Evolutionary conservation across 441 rosid genomes (phyloP).

Genomic region (Eruca vesicaria): DNA sequence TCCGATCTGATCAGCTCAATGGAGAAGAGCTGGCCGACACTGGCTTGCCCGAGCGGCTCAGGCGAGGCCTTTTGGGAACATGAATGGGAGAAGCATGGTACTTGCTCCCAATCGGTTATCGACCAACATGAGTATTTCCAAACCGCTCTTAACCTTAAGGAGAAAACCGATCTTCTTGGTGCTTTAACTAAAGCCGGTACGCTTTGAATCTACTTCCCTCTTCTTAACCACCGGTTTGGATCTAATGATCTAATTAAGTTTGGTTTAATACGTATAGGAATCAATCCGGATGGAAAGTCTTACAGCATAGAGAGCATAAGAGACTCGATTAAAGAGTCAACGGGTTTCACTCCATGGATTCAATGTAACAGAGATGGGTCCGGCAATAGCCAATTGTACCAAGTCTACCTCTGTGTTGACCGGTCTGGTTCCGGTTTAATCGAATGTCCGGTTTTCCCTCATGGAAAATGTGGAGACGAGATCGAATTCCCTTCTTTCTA

Average conservation of each 20-base stretch:
- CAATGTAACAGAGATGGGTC: constrained; percentile 60
- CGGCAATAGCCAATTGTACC: constrained; percentile 58
- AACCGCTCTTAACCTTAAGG: constrained; percentile 46
- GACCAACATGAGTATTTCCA: constrained; percentile 59
- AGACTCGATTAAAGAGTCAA: constrained; percentile 51
- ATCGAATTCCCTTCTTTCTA: constrained; percentile 60
- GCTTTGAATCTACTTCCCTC: not conserved
- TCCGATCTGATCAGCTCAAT: constrained; percentile 51
- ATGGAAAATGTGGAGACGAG: constrained; percentile 42
- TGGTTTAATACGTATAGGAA: constrained; percentile 38
- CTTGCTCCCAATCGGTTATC: constrained; percentile 63
- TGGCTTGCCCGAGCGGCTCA: constrained; percentile 69
- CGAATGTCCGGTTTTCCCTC: constrained; percentile 62
- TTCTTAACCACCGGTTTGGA: not conserved
- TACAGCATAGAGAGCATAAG: constrained; percentile 50
- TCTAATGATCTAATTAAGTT: not conserved
- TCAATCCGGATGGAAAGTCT: constrained; percentile 59
- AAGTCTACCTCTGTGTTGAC: constrained; percentile 70
- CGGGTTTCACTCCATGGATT: constrained; percentile 58
- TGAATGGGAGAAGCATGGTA: constrained; percentile 86
- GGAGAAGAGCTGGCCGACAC: constrained; percentile 69
- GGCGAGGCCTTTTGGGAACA: constrained; percentile 66
- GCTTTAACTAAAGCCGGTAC: constrained; percentile 48
- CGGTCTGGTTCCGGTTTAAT: constrained; percentile 65
- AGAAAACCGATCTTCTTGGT: constrained; percentile 47